phyloP scores from a whole-genome alignment of 1,139 yeast species.

The Sugiyamaella grinbergsii region DNA sequence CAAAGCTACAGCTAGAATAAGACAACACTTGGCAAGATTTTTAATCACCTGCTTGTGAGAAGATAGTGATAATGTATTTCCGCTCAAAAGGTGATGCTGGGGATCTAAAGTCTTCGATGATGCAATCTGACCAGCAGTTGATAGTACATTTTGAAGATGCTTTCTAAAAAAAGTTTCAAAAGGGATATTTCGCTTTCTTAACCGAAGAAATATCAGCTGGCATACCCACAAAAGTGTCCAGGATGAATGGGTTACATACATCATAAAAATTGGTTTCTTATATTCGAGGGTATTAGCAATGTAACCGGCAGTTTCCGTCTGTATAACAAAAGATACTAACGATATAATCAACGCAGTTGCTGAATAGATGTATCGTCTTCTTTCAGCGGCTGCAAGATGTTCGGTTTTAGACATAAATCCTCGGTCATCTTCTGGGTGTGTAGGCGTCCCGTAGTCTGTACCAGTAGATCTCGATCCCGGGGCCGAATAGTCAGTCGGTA shows the following conservation, averaged over 20 bases:
- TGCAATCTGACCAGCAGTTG: conserved; percentile 47
- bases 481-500: not conserved
- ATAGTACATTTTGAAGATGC: conserved; percentile 55
- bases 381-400: conserved; percentile 17
- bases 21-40: conserved; percentile 51
- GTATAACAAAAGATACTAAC: conserved; percentile 66
- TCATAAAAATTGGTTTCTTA: conserved; percentile 67
- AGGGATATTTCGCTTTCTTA: conserved; percentile 42
- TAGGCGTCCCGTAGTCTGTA: not conserved
- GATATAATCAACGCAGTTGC: conserved; percentile 60
- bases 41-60: conserved; percentile 40
- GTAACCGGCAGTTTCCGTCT: conserved; percentile 79
- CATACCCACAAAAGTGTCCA: conserved; percentile 78
- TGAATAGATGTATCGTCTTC: conserved; percentile 41
- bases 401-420: not conserved
- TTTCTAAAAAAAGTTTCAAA: conserved; percentile 46
- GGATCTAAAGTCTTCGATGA: conserved; percentile 7
- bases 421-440: conserved; percentile 5
- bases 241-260: conserved; percentile 74
- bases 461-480: not conserved
- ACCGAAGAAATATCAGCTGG: conserved; percentile 52
- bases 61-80: conserved; percentile 31
- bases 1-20: conserved; percentile 57
- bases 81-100: conserved; percentile 1
- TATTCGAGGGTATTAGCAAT: conserved; percentile 60